Evolutionary conservation across 1,139 yeast species (phyloP).

Genomic region (Hemisphaericaspora xylofermentans): DNA sequence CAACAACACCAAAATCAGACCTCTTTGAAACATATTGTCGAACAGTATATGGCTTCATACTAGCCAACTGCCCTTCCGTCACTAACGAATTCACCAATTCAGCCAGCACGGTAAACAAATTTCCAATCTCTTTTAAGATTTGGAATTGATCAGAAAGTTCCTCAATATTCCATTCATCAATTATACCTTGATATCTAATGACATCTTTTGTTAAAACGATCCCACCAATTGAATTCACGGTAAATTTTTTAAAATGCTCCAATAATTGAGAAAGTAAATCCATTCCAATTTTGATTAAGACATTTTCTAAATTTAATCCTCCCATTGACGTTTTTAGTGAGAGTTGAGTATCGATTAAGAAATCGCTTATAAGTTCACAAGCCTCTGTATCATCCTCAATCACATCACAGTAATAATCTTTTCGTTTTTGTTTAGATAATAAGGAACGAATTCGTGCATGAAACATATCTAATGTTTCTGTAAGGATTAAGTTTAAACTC

Average conservation of each 20-base stretch:
- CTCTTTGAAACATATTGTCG: slow-evolving; percentile 72
- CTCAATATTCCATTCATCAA: slow-evolving; percentile 69
- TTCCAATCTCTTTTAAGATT: slow-evolving; percentile 78
- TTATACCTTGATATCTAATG: slow-evolving; percentile 69
- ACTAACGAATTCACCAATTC: slow-evolving; percentile 71
- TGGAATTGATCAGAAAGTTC: slow-evolving; percentile 69
- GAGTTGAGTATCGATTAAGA: slow-evolving; percentile 47
- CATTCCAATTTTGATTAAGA: slow-evolving; percentile 60
- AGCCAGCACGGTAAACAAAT: slow-evolving; percentile 75
- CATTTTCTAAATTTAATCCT: slow-evolving; percentile 52
- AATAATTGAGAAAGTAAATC: slow-evolving; percentile 60
- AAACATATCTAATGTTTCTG: slow-evolving; percentile 53
- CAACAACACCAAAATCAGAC: slow-evolving; percentile 62
- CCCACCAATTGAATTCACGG: slow-evolving; percentile 82
- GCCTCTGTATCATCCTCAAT: slow-evolving; percentile 69
- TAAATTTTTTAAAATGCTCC: slow-evolving; percentile 73
- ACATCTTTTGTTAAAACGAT: slow-evolving; percentile 82
- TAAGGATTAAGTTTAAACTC: slow-evolving; percentile 64
- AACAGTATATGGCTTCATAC: slow-evolving; percentile 63
- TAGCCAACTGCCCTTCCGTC: slow-evolving; percentile 76
- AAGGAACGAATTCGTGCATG: slow-evolving; percentile 48
- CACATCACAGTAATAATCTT: slow-evolving; percentile 38
- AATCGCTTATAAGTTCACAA: slow-evolving; percentile 60
- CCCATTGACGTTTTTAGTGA: slow-evolving; percentile 38
- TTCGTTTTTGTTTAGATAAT: slow-evolving; percentile 45